Evolutionary conservation across 495 filamentous ascomycete genomes (phyloP).

Genomic region (Talaromyces ruber): DNA sequence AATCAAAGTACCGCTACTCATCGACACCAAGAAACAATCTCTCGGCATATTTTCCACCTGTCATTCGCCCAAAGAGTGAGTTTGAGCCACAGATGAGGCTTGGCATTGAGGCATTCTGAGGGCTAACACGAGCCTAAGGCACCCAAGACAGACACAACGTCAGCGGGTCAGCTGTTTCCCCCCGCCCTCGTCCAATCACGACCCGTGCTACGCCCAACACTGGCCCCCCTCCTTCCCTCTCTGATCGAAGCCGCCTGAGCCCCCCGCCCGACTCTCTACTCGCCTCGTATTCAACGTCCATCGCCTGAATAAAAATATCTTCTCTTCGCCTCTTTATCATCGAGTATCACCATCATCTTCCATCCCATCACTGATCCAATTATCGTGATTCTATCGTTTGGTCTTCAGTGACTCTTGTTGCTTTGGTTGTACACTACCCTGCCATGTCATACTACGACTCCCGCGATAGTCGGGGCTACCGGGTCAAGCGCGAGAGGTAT

Average conservation of each 20-base stretch:
- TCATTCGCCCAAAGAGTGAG: neutral
- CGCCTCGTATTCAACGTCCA: neutral
- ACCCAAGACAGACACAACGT: neutral
- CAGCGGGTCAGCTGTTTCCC: neutral
- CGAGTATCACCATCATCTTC: constrained; percentile 9
- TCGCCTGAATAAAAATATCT: neutral
- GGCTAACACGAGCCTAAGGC: constrained; percentile 1
- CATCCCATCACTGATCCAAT: constrained; percentile 3
- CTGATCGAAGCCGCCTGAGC: neutral
- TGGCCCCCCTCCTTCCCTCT: neutral
- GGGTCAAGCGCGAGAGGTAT: constrained; percentile 22
- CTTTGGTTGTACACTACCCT: constrained; percentile 3
- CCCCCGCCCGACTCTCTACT: neutral
- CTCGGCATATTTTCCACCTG: neutral
- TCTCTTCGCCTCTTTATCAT: constrained; percentile 8
- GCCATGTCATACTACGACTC: constrained; percentile 35
- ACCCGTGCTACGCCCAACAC: neutral
- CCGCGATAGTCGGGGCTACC: constrained; percentile 17
- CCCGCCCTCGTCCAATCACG: neutral
- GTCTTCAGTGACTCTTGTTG: constrained; percentile 5
- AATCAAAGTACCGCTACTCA: neutral
- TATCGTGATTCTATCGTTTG: constrained; percentile 8
- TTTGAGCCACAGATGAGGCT: constrained; percentile 1
- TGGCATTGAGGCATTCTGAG: neutral
- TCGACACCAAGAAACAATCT: neutral